Base-by-base conservation (phyloP, 2,329 filamentous ascomycete species). In the Penicillium oxalicum region DNA sequence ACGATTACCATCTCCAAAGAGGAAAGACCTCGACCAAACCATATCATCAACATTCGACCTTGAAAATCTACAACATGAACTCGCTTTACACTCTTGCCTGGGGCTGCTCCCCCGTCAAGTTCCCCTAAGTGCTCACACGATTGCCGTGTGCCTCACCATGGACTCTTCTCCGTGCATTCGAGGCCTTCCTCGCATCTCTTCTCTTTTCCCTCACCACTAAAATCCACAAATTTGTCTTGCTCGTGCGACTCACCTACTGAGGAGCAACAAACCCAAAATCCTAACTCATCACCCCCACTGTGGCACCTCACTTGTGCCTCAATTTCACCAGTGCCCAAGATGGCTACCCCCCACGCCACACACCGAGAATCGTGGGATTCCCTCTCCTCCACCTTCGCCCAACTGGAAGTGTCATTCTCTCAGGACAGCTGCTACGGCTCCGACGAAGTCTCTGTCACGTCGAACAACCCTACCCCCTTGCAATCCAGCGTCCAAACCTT, bases 341-440 rank as follows among this genome's bases (percentile, higher is more conserved):
- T 69, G 66, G 60, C 59, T 47, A 49, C 47, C 37, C 49, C 58
- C 33, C 53, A 47, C 29, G 51, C 57, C 39, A 52, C 48, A 46
- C 59, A 60, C 52, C 59, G 58, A 51, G 60, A 60, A 50, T 65
- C 63, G 29, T 70, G 67, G 67, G 64, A 69, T 47, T 68, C 66
- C 43, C 59, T 68, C 41, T 67, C 67, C 18, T 67, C 68, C 40
- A 56, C 61, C 12, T 66, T 69, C 28, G 64, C 65, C 25, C 58
- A 62, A 25, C 59, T 69, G n/a, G 66, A 70, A 28, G 58, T 66
- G 32, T 69, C 67, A 11, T 53, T 68, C 26, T 68, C 66, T 28
- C 68, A 68, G 33, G 68, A 70, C 59, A 70, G 67, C 43, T 68
- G 65, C 44, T 70, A 69, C 55, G 65, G 61, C 41, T 70, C 68